phyloP scores from a whole-genome alignment of 768 basidiomycete species.

The Pisolithus orientalis region DNA sequence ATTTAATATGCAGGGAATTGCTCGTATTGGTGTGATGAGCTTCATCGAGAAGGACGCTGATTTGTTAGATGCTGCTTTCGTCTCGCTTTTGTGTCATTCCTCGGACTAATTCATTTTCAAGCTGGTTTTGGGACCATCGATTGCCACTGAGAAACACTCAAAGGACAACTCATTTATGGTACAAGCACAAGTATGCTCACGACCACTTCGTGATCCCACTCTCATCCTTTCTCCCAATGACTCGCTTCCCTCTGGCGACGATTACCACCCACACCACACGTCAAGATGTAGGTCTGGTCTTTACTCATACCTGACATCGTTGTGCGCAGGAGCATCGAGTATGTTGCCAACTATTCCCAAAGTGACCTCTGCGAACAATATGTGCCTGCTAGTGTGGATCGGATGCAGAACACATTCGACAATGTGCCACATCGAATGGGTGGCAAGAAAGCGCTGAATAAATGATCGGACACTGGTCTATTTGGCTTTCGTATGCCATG shows the following conservation, averaged over 20 bases:
- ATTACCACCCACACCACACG: slow-evolving; percentile 55
- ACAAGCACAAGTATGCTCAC: slow-evolving; percentile 79
- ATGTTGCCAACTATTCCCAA: slow-evolving; percentile 55
- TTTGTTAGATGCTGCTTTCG: slow-evolving; percentile 75
- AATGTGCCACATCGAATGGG: slow-evolving; percentile 69
- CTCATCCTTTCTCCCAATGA: slow-evolving; percentile 37
- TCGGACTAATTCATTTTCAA: slow-evolving; percentile 71
- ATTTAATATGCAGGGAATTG: slow-evolving; percentile 63
- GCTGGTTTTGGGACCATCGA: slow-evolving; percentile 77
- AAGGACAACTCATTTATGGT: slow-evolving; percentile 77
- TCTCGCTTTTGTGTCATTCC: slow-evolving; percentile 67
- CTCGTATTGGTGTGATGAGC: slow-evolving; percentile 60
- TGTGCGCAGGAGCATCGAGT: slow-evolving; percentile 59
- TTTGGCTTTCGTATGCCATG: slow-evolving; percentile 70
- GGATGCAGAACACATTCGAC: slow-evolving; percentile 57
- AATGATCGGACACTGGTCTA: slow-evolving; percentile 51
- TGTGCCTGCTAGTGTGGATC: slow-evolving; percentile 68
- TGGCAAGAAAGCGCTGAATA: slow-evolving; percentile 78
- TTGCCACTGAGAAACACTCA: slow-evolving; percentile 73
- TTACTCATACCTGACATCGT: slow-evolving; percentile 71
- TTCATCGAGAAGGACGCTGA: slow-evolving; percentile 76
- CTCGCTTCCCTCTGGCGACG: slow-evolving; percentile 15
- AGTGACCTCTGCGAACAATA: slow-evolving; percentile 70
- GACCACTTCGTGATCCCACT: slow-evolving; percentile 67
- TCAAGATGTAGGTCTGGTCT: slow-evolving; percentile 72